These are phyloP conservation scores for Jatropha multifida DNA, from an alignment of 441 rosid genomes.

Conservation along the genomic window DNA sequence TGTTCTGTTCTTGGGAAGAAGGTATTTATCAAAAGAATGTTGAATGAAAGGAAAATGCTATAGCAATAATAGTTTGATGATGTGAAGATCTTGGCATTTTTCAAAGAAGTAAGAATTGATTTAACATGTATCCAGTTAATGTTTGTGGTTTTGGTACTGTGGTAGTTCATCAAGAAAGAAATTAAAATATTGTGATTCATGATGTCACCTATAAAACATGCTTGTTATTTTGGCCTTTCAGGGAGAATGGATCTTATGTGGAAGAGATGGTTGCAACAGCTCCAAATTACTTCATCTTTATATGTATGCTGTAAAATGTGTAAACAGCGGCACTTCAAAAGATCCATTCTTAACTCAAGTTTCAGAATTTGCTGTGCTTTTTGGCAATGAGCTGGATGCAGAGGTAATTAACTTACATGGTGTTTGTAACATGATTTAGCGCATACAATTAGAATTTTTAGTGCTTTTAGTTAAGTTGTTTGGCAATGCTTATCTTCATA, in stretches of 20 bases:
- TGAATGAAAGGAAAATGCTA: neutral
- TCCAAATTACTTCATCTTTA: slow-evolving; percentile 61
- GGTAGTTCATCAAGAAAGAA: neutral
- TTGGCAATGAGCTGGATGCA: slow-evolving; percentile 99
- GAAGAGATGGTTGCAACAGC: slow-evolving; percentile 56
- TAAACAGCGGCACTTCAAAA: slow-evolving; percentile 66
- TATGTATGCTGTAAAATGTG: slow-evolving; percentile 77
- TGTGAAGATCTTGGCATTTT: neutral
- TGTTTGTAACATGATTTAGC: too few relatives aligned
- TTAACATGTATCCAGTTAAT: neutral
- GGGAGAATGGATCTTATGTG: slow-evolving; percentile 99
- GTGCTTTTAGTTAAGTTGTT: too few relatives aligned
- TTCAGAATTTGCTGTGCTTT: slow-evolving; percentile 89
- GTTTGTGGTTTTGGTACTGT: neutral
- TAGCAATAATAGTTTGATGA: neutral
- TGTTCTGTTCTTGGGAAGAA: neutral
- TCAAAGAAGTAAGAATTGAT: neutral
- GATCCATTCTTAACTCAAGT: slow-evolving; percentile 89
- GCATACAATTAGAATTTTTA: too few relatives aligned
- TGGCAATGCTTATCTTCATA: too few relatives aligned
- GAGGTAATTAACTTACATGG: slow-evolving; percentile 56
- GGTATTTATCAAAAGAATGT: neutral
- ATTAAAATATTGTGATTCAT: too few relatives aligned
- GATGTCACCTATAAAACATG: neutral
- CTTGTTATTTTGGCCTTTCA: slow-evolving; percentile 36